These are phyloP conservation scores for Solanum ossicruentum DNA, from an alignment of 257 asterid genomes.

Conservation along the genomic window DNA sequence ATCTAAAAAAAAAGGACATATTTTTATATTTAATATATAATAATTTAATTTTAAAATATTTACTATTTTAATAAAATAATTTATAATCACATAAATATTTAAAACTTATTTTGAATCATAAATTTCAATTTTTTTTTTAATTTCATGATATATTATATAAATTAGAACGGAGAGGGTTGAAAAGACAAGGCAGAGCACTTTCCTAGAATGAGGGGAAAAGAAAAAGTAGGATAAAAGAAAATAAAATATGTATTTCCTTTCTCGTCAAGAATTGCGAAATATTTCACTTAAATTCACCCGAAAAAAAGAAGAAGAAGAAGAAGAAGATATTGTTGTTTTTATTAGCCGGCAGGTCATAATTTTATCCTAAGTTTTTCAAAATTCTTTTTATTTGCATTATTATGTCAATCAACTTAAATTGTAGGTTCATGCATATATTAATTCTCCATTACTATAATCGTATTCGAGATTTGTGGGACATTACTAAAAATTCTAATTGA, in stretches of 20 bases:
- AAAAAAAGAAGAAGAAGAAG: too few relatives aligned
- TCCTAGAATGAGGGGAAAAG: not conserved
- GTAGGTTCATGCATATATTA: not conserved
- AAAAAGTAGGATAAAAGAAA: not conserved
- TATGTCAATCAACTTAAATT: not conserved
- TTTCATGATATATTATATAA: not conserved
- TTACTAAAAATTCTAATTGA: not conserved
- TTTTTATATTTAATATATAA: too few relatives aligned
- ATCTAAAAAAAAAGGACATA: too few relatives aligned
- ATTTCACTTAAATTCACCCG: not conserved
- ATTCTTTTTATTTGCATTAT: not conserved
- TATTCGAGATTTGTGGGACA: not conserved
- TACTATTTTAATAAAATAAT: too few relatives aligned
- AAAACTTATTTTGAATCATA: too few relatives aligned
- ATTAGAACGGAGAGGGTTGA: not conserved
- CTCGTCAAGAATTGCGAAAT: not conserved
- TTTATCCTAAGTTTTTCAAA: not conserved
- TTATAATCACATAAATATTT: too few relatives aligned
- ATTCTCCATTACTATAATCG: not conserved
- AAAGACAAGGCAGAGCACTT: not conserved
- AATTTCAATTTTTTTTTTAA: too few relatives aligned
- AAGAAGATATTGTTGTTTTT: not conserved
- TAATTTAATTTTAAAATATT: too few relatives aligned
- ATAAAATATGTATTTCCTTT: not conserved
- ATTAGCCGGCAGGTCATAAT: not conserved